phyloP scores from a whole-genome alignment of 495 filamentous ascomycete genomes.

The Corynascus novoguineensis region DNA sequence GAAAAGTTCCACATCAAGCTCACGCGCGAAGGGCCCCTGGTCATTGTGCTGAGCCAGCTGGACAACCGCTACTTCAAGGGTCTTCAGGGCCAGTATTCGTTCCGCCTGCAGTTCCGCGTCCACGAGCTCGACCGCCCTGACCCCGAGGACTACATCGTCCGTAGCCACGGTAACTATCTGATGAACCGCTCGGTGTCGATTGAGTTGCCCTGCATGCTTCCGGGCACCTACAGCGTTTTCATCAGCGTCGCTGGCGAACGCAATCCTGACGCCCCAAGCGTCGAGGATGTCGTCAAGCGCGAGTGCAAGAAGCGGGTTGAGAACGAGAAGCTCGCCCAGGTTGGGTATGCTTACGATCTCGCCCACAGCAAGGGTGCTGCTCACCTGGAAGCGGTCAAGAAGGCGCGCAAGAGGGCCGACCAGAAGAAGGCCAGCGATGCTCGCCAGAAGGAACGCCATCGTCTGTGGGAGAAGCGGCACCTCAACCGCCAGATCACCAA shows the following conservation, averaged over 20 bases:
- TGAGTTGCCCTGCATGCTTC: constrained; percentile 55
- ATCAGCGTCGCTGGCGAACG: constrained; percentile 75
- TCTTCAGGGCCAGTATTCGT: constrained; percentile 74
- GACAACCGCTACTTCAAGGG: constrained; percentile 85
- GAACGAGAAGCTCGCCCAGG: constrained; percentile 77
- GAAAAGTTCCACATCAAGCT: constrained; percentile 79
- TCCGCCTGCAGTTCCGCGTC: constrained; percentile 80
- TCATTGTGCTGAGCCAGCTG: constrained; percentile 82
- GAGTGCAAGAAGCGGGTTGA: constrained; percentile 58
- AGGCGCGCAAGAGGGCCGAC: constrained; percentile 42
- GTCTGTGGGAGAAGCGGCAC: constrained; percentile 46
- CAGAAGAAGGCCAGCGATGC: constrained; percentile 46
- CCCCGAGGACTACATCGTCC: constrained; percentile 80
- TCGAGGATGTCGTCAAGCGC: constrained; percentile 67
- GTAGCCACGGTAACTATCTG: constrained; percentile 68
- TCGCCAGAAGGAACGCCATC: constrained; percentile 40
- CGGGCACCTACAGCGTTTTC: constrained; percentile 75
- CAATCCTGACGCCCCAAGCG: constrained; percentile 43
- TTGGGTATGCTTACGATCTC: constrained; percentile 82
- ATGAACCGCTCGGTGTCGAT: constrained; percentile 48
- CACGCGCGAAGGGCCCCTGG: constrained; percentile 61
- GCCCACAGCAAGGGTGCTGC: constrained; percentile 72
- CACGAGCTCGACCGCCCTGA: constrained; percentile 61
- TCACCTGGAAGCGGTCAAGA: constrained; percentile 58
- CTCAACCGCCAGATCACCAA: constrained; percentile 40